Evolutionary conservation across 495 filamentous ascomycete species (phyloP).

Genomic region (Hypoxylon intermedium): DNA sequence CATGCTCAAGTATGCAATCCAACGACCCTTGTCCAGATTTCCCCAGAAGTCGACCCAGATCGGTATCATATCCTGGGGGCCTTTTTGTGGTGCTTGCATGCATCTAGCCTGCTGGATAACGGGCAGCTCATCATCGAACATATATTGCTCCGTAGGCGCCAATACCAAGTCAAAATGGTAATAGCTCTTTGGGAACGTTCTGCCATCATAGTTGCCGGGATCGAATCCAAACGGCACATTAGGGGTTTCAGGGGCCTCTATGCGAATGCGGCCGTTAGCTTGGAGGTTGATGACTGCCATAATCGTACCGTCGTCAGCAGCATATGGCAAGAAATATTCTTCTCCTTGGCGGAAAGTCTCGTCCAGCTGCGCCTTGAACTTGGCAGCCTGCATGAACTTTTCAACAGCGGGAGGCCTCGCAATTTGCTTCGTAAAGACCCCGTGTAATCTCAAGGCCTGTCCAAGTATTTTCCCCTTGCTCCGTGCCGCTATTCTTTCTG

Average conservation of each 20-base stretch:
- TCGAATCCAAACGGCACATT: conserved; percentile 77
- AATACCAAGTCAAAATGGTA: conserved; percentile 69
- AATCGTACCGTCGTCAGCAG: conserved; percentile 69
- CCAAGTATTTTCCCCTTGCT: conserved; percentile 62
- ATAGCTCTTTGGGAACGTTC: conserved; percentile 69
- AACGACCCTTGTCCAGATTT: conserved; percentile 64
- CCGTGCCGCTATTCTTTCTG: conserved; percentile 65
- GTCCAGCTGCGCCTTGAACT: conserved; percentile 68
- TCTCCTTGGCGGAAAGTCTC: conserved; percentile 53
- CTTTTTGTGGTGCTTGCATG: conserved; percentile 39
- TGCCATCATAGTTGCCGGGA: conserved; percentile 71
- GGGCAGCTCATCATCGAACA: conserved; percentile 62
- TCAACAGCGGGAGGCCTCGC: conserved; percentile 53
- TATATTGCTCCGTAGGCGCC: conserved; percentile 63
- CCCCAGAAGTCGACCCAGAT: conserved; percentile 83
- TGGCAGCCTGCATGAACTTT: conserved; percentile 59
- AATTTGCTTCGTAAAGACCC: conserved; percentile 59
- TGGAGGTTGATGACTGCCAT: conserved; percentile 74
- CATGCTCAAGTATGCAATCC: conserved; percentile 68
- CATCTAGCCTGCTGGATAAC: conserved; percentile 48
- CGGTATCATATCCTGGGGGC: conserved; percentile 60
- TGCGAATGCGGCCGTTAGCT: conserved; percentile 62
- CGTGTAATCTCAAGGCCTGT: conserved; percentile 64
- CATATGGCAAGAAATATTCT: conserved; percentile 47
- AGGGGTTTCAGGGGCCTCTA: conserved; percentile 64